phyloP scores from a whole-genome alignment of 371 early-diverging fungal genomes.

The Mucor lusitanicus region DNA sequence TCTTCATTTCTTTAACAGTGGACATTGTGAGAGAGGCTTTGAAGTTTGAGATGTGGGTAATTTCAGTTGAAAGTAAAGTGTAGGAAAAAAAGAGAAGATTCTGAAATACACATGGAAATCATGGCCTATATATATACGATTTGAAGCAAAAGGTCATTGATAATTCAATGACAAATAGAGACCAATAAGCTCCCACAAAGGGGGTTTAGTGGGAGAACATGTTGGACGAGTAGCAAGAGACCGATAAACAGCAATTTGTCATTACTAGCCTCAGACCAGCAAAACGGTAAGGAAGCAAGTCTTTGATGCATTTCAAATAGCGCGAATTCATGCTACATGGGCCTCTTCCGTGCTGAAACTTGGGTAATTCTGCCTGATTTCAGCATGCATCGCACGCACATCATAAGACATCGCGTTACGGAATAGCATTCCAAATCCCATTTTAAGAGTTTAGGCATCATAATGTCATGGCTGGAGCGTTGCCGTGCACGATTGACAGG shows the following conservation, averaged over 20 bases:
- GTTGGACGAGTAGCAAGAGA: slow-evolving; percentile 13
- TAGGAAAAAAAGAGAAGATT: neutral
- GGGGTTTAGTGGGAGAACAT: slow-evolving; percentile 12
- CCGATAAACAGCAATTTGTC: slow-evolving; percentile 33
- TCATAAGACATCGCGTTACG: neutral
- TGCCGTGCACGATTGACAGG: neutral
- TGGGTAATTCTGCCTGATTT: neutral
- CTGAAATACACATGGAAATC: neutral
- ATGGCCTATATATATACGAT: slow-evolving; percentile 20
- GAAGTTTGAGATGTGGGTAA: neutral
- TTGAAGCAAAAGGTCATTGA: neutral
- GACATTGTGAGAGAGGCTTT: slow-evolving; percentile 20
- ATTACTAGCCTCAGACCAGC: slow-evolving; percentile 54
- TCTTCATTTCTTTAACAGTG: slow-evolving; percentile 42
- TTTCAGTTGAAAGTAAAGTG: neutral
- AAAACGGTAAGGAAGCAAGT: neutral
- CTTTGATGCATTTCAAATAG: neutral
- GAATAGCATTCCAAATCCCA: neutral
- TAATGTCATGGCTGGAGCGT: neutral
- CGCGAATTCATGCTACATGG: neutral
- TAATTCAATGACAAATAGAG: slow-evolving; percentile 30
- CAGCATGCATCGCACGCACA: neutral
- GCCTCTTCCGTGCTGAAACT: neutral
- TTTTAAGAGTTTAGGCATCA: no score
- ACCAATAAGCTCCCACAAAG: slow-evolving; percentile 17